These are phyloP conservation scores for Candida adriatica DNA, from an alignment of 805 yeast species.

Conservation along the genomic window DNA sequence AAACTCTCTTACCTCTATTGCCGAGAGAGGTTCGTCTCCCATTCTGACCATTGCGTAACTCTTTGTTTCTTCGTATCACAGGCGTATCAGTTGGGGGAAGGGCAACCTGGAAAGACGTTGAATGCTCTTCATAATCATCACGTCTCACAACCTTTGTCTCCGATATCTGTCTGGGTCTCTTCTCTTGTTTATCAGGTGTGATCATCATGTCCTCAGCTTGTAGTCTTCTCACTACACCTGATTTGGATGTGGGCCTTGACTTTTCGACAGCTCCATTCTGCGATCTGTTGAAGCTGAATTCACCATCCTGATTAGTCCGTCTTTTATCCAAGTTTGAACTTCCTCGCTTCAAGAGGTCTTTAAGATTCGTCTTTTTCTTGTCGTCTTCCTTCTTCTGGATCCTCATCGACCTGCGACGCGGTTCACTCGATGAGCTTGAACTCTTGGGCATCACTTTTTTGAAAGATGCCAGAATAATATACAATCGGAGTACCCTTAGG, in stretches of 20 bases:
- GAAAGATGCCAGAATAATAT: too few relatives aligned
- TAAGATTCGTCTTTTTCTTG: not conserved
- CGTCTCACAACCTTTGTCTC: constrained; percentile 2
- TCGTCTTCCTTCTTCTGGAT: not conserved
- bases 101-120: constrained; percentile 22
- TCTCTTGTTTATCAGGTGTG: constrained; percentile 17
- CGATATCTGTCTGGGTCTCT: constrained; percentile 4
- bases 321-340: not conserved
- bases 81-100: constrained; percentile 33
- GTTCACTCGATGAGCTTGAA: too few relatives aligned
- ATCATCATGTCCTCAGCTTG: constrained; percentile 17
- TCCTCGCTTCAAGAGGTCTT: not conserved
- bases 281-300: not conserved
- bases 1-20: constrained; percentile 63
- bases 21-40: constrained; percentile 44
- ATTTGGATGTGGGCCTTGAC: not conserved
- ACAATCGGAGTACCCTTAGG: too few relatives aligned
- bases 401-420: not conserved
- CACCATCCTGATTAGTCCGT: not conserved
- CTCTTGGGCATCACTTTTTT: too few relatives aligned
- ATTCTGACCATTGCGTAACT: constrained; percentile 22
- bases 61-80: constrained; percentile 30
- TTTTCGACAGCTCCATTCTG: not conserved
- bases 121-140: constrained; percentile 17
- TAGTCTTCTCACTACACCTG: constrained; percentile 7